Evolutionary conservation across 805 yeast genomes (phyloP).

Genomic region (Metschnikowia amazonensis): DNA sequence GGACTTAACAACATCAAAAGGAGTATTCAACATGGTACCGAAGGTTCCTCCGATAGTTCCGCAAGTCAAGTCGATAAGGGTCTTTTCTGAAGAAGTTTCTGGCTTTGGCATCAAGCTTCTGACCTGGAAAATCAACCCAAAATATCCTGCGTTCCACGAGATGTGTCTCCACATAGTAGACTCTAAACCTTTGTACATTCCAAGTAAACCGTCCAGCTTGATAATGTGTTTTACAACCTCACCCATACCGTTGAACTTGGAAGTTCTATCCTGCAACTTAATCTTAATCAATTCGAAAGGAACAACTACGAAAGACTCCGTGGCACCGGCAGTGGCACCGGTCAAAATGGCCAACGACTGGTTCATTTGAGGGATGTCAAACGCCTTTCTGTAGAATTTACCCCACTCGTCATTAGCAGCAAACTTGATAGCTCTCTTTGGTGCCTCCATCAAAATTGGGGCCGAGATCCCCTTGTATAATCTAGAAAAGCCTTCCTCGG

Average conservation of each 20-base stretch:
- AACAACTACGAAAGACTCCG: slow-evolving; percentile 93
- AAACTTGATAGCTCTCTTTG: slow-evolving; percentile 97
- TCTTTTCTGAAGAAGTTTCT: slow-evolving; percentile 64
- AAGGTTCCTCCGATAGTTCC: slow-evolving; percentile 97
- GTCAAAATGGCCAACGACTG: slow-evolving; percentile 85
- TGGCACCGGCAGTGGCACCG: slow-evolving; percentile 98
- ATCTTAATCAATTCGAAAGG: slow-evolving; percentile 97
- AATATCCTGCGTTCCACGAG: slow-evolving; percentile 97
- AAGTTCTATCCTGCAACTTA: slow-evolving; percentile 83
- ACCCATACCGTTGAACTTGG: slow-evolving; percentile 77
- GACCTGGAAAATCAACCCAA: slow-evolving; percentile 89
- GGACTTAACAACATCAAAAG: slow-evolving; percentile 95
- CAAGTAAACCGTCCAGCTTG: slow-evolving; percentile 70
- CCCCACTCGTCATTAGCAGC: slow-evolving; percentile 99
- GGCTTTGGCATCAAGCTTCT: slow-evolving; percentile 77
- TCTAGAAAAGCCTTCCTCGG: slow-evolving; percentile 77
- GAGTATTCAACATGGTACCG: slow-evolving; percentile 94
- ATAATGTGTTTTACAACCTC: slow-evolving; percentile 77
- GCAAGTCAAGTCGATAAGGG: slow-evolving; percentile 80
- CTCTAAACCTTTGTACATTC: slow-evolving; percentile 92
- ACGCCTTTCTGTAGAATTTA: slow-evolving; percentile 65
- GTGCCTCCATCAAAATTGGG: slow-evolving; percentile 98
- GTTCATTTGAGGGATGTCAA: slow-evolving; percentile 65
- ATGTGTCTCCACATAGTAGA: slow-evolving; percentile 97
- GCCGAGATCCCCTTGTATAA: slow-evolving; percentile 93